A percentile compares a stretch with the other conserved stretches of the same genome.
Conservation (phyloP, 2,329 filamentous ascomycete species). For the Keithomyces neogunnii region DNA sequence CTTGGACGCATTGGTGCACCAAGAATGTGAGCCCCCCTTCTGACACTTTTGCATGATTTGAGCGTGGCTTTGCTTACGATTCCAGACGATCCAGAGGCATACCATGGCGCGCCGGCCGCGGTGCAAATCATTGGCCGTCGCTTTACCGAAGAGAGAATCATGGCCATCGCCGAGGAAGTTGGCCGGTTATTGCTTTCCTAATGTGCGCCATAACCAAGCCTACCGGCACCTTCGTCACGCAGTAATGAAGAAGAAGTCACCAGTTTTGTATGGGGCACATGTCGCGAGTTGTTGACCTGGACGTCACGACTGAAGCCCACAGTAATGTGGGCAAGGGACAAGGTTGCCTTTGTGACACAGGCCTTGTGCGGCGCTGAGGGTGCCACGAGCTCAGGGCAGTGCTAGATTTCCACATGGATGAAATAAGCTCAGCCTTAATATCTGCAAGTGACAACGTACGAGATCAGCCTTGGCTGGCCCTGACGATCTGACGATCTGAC, state of each 20-base stretch:
- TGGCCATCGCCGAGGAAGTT: slow-evolving; percentile 26
- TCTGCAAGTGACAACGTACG: neutral
- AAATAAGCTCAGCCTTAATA: neutral
- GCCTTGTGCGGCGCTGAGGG: too few relatives aligned
- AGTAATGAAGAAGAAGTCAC: too few relatives aligned
- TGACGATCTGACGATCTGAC: neutral
- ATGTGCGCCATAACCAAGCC: neutral
- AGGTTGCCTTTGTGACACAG: too few relatives aligned
- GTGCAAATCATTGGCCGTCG: slow-evolving; percentile 18
- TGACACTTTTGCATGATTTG: neutral
- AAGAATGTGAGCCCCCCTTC: slow-evolving; percentile 15
- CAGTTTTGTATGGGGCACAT: too few relatives aligned
- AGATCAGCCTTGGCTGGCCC: neutral
- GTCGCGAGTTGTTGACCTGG: too few relatives aligned
- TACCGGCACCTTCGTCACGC: neutral
- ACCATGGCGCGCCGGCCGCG: slow-evolving; percentile 16
- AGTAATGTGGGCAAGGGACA: too few relatives aligned
- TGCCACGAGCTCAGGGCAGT: too few relatives aligned
- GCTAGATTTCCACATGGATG: too few relatives aligned
- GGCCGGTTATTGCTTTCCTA: slow-evolving; percentile 17
- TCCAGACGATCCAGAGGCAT: slow-evolving; percentile 13
- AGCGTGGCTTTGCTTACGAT: neutral
- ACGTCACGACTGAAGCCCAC: too few relatives aligned
- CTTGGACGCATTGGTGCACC: slow-evolving; percentile 13
- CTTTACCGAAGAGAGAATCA: slow-evolving; percentile 16